phyloP scores from a whole-genome alignment of 495 filamentous ascomycete species.

The Diplogelasinospora grovesii region DNA sequence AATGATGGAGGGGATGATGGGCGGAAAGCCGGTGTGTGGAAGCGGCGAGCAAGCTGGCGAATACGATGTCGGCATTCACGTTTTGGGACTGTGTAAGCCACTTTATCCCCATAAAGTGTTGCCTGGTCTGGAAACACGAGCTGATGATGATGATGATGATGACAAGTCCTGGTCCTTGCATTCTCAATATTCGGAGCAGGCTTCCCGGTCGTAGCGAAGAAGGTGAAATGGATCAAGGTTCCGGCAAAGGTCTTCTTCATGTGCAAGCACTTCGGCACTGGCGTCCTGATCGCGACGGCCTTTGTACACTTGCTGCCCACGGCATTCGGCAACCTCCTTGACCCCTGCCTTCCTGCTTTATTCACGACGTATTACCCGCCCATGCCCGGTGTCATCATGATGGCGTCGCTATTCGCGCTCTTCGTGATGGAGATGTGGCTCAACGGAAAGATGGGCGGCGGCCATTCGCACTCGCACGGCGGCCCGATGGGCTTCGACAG shows the following conservation, averaged over 20 bases:
- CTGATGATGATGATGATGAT: constrained; percentile 11
- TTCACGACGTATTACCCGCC: constrained; percentile 51
- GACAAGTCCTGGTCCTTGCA: constrained; percentile 31
- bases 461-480: constrained; percentile 38
- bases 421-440: constrained; percentile 52
- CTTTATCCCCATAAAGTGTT: no score
- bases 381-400: constrained; percentile 54
- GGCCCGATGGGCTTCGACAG: constrained; percentile 38
- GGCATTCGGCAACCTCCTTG: constrained; percentile 48
- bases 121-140: background rate
- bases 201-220: constrained; percentile 49
- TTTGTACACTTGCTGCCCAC: constrained; percentile 60
- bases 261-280: constrained; percentile 62
- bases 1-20: constrained; percentile 9
- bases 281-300: constrained; percentile 61
- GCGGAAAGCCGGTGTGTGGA: constrained; percentile 40
- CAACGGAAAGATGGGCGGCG: constrained; percentile 42
- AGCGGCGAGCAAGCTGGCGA: constrained; percentile 34
- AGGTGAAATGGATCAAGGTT: constrained; percentile 47
- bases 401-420: constrained; percentile 49
- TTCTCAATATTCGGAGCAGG: constrained; percentile 42
- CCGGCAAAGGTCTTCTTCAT: constrained; percentile 47
- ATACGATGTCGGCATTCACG: constrained; percentile 45
- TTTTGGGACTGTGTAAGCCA: constrained; percentile 45
- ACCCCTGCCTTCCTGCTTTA: constrained; percentile 53